phyloP scores from a whole-genome alignment of 768 basidiomycete species.

The Boletus reticuloceps region DNA sequence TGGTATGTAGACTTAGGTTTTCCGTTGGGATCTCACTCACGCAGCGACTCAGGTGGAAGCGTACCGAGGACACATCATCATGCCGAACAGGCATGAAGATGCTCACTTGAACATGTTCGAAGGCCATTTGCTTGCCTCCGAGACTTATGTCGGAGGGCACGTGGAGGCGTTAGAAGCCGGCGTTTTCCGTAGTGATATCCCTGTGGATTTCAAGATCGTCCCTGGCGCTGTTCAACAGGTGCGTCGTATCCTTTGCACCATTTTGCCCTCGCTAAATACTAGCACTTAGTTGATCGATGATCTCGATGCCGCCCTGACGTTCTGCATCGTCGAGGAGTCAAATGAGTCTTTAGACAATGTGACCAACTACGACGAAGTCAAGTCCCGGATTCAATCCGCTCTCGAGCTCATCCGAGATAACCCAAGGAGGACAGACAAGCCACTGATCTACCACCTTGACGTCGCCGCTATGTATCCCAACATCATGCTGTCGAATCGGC shows the following conservation, averaged over 20 bases:
- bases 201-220: conserved; percentile 92
- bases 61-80: conserved; percentile 86
- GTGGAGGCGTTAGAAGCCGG: conserved; percentile 98
- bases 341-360: conserved; percentile 76
- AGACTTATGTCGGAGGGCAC: conserved; percentile 98
- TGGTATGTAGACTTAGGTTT: conserved; percentile 57
- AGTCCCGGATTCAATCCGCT: conserved; percentile 66
- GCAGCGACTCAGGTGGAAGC: conserved; percentile 78
- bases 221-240: conserved; percentile 86
- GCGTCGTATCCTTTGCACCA: conserved; percentile 1
- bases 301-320: conserved; percentile 86
- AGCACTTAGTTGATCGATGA: conserved; percentile 81
- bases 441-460: conserved; percentile 97
- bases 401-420: conserved; percentile 91
- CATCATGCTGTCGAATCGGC: conserved; percentile 99
- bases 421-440: conserved; percentile 84
- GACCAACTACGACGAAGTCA: conserved; percentile 95
- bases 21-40: conserved; percentile 2
- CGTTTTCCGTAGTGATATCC: conserved; percentile 95
- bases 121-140: conserved; percentile 93
- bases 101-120: conserved; percentile 89
- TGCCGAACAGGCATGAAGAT: conserved; percentile 98
- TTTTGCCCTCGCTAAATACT: not conserved
- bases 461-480: conserved; percentile 99
- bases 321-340: conserved; percentile 85